Conservation (phyloP, 352 stramenopile species). For the Pythium inflatum region DNA sequence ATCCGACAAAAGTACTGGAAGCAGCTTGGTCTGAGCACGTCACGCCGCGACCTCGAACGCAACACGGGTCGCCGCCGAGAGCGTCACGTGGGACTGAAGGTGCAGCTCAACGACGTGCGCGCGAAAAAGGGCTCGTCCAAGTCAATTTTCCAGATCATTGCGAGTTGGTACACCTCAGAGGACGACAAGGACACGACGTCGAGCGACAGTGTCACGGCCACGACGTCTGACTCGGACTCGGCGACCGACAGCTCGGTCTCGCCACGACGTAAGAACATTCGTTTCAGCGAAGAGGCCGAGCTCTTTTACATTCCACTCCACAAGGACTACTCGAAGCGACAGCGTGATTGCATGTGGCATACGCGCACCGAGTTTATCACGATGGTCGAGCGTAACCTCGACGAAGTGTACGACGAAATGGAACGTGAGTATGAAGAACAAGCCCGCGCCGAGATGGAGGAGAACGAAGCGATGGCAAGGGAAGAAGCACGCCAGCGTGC, state of each 20-base stretch:
- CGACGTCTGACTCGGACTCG: slow-evolving; percentile 32
- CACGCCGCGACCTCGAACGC: slow-evolving; percentile 80
- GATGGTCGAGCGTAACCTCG: slow-evolving; percentile 89
- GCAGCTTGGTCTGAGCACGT: slow-evolving; percentile 80
- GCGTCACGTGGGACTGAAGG: slow-evolving; percentile 72
- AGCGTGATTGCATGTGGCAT: slow-evolving; percentile 87
- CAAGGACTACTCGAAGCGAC: slow-evolving; percentile 83
- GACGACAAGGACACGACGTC: slow-evolving; percentile 35
- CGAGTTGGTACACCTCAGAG: slow-evolving; percentile 72
- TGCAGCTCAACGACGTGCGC: slow-evolving; percentile 72
- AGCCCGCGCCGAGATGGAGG: slow-evolving; percentile 54
- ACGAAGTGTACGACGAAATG: slow-evolving; percentile 88
- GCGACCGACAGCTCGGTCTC: slow-evolving; percentile 12
- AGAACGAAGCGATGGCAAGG: slow-evolving; percentile 74
- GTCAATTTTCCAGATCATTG: slow-evolving; percentile 82
- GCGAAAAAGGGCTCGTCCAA: slow-evolving; percentile 49
- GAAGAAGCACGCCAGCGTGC: slow-evolving; percentile 68
- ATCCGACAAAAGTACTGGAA: slow-evolving; percentile 89
- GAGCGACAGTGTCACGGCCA: slow-evolving; percentile 22
- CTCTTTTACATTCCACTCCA: slow-evolving; percentile 88
- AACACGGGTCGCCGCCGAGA: slow-evolving; percentile 66
- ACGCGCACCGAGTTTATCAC: slow-evolving; percentile 79
- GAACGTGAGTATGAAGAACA: slow-evolving; percentile 86
- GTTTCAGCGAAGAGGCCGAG: slow-evolving; percentile 79
- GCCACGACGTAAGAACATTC: slow-evolving; percentile 47